phyloP scores from a whole-genome alignment of 371 early-diverging fungal species.

The Gilbertella persicaria region DNA sequence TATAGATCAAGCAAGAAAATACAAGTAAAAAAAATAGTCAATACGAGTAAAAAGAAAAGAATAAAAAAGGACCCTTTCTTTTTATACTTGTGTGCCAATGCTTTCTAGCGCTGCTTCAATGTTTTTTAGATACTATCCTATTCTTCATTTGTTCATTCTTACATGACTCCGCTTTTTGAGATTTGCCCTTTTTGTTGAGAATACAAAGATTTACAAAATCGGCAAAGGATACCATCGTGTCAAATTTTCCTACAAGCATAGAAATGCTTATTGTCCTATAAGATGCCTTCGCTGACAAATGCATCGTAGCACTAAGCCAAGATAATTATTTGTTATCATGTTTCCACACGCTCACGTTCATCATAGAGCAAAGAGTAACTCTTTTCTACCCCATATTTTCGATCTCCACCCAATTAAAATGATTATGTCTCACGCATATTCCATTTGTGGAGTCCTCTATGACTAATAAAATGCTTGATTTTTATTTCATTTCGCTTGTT shows the following conservation, averaged over 20 bases:
- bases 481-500: constrained; percentile 6
- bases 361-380: too few relatives aligned
- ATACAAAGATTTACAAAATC: constrained; percentile 1
- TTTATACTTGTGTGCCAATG: constrained; percentile 10
- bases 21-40: not conserved
- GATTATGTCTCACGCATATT: constrained; percentile 18
- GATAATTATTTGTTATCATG: too few relatives aligned
- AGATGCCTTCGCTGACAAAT: constrained; percentile 28
- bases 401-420: constrained; percentile 8
- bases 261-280: constrained; percentile 11
- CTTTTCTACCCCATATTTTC: constrained; percentile 4
- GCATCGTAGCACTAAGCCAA: constrained; percentile 17
- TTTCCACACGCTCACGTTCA: too few relatives aligned
- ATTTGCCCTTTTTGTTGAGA: constrained; percentile 16
- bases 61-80: constrained; percentile 3
- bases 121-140: constrained; percentile 23
- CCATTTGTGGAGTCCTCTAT: constrained; percentile 1
- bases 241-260: too few relatives aligned
- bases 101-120: constrained; percentile 21
- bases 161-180: constrained; percentile 9
- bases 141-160: constrained; percentile 18
- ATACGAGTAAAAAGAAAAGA: constrained; percentile 1
- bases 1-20: constrained; percentile 3
- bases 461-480: constrained; percentile 5
- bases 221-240: constrained; percentile 20